Evolutionary conservation across 176 grass and related monocot species (phyloP).

Genomic region (Saccharum spontaneum): DNA sequence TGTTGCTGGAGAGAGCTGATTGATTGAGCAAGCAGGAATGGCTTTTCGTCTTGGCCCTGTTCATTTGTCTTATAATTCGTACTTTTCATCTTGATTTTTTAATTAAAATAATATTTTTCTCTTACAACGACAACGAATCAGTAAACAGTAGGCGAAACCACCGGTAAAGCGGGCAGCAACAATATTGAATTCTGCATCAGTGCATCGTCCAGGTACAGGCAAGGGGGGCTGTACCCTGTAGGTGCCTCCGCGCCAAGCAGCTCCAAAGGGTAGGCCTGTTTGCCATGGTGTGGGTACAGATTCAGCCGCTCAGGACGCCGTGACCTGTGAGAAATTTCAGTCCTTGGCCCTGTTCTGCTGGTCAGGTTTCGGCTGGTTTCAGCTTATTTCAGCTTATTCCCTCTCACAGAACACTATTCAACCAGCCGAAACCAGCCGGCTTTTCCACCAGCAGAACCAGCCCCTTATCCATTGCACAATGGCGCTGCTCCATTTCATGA

Average conservation of each 20-base stretch:
- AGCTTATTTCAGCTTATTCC: no score
- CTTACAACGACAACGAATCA: no score
- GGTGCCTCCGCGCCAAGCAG: not conserved
- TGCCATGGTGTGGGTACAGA: not conserved
- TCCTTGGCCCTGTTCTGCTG: no score
- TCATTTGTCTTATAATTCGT: no score
- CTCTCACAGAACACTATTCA: no score
- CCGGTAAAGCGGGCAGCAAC: no score
- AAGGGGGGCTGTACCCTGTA: not conserved
- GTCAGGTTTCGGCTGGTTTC: no score
- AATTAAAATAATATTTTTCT: no score
- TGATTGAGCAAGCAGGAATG: not conserved
- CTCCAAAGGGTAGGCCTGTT: not conserved
- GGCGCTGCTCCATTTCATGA: not conserved
- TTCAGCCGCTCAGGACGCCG: not conserved
- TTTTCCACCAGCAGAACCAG: no score
- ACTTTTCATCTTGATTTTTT: no score
- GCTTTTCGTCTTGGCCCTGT: not conserved
- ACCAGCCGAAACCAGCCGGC: no score
- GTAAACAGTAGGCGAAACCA: no score
- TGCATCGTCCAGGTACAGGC: not conserved
- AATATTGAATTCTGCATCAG: not conserved
- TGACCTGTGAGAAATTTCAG: not conserved
- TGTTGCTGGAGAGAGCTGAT: not conserved
- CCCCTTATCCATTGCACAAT: conserved; percentile 14